phyloP scores from a whole-genome alignment of 2,329 filamentous ascomycete species.

The Fusarium vanettenii region DNA sequence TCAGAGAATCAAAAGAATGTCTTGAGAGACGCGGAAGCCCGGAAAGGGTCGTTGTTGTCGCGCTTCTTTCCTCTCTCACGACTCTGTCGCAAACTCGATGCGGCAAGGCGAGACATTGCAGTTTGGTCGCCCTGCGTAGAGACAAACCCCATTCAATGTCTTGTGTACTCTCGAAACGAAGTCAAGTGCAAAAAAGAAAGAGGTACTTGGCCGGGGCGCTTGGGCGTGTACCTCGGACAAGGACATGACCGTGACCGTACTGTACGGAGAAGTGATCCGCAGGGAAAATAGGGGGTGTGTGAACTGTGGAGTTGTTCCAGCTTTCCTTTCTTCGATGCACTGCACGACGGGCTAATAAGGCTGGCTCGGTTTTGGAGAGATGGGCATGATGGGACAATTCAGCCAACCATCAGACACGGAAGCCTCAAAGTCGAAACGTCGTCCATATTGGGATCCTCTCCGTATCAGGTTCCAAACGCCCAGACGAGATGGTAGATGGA shows the following conservation, averaged over 20 bases:
- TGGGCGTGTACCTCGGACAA: neutral
- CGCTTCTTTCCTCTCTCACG: neutral
- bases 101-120: constrained; percentile 7
- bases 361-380: constrained; percentile 30
- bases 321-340: constrained; percentile 15
- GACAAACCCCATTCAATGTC: neutral
- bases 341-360: constrained; percentile 19
- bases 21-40: neutral
- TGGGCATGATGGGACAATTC: neutral
- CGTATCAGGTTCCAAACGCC: constrained; percentile 1
- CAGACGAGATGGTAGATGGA: constrained; percentile 10
- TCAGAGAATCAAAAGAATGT: neutral
- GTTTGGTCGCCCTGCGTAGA: constrained; percentile 2
- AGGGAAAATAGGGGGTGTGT: constrained; percentile 27
- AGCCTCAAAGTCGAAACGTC: constrained; percentile 28
- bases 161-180: neutral
- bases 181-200: neutral
- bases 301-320: constrained; percentile 32
- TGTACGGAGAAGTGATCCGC: constrained; percentile 26
- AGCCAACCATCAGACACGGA: constrained; percentile 11
- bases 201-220: neutral
- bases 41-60: neutral
- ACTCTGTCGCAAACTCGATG: neutral
- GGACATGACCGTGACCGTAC: constrained; percentile 3
- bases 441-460: constrained; percentile 23